Conservation (phyloP, 108 stramenopile species). For the Fragilaria crotonensis region DNA sequence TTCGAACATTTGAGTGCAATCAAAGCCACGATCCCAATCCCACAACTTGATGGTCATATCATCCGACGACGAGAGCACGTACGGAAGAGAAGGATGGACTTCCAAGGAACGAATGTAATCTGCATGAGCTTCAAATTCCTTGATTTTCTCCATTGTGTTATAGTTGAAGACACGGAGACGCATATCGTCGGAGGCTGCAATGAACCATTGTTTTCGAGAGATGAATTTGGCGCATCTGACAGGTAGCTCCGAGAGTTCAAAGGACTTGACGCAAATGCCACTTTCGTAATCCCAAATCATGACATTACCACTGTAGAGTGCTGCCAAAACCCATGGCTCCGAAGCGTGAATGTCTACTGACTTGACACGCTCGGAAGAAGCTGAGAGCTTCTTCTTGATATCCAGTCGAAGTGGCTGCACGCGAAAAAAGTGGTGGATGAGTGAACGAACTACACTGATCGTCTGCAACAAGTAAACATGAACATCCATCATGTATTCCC, state of each 20-base stretch:
- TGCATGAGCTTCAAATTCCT: conserved; percentile 96
- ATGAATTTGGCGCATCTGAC: conserved; percentile 97
- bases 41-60: conserved; percentile 99
- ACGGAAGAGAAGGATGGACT: conserved; percentile 94
- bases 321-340: conserved; percentile 96
- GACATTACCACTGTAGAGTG: conserved; percentile 96
- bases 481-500: too few relatives aligned
- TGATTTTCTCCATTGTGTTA: conserved; percentile 98
- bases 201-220: conserved; percentile 94
- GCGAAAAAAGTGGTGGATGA: not conserved
- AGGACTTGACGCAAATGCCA: conserved; percentile 83
- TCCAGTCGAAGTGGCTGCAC: conserved; percentile 79
- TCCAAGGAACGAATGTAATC: conserved; percentile 98
- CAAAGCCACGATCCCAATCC: conserved; percentile 96
- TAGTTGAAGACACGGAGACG: conserved; percentile 94
- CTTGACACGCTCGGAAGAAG: conserved; percentile 93
- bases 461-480: too few relatives aligned
- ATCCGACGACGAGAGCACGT: conserved; percentile 84
- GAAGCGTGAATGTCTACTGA: conserved; percentile 95
- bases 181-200: conserved; percentile 92
- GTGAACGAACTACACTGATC: too few relatives aligned
- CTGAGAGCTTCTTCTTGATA: conserved; percentile 85
- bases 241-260: conserved; percentile 92
- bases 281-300: conserved; percentile 97
- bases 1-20: conserved; percentile 93